Percentiles rank a stretch among this genome's conserved stretches.
phyloP scores from a whole-genome alignment of 257 asterid species.

The Plantago elongata region DNA sequence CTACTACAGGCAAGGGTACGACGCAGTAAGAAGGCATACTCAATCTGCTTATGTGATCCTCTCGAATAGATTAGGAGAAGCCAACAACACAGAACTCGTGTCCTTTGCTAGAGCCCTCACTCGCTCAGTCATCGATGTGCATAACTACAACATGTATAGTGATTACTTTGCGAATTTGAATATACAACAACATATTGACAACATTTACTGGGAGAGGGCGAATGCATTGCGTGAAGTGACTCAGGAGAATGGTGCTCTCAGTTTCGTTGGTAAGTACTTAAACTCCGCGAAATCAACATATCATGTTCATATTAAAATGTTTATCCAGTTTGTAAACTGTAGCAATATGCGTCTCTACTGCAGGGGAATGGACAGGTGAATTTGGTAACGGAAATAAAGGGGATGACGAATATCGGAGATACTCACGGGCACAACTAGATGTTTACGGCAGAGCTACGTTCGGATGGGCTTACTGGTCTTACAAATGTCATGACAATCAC shows the following conservation, averaged over 20 bases:
- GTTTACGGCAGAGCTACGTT: slow-evolving; percentile 52
- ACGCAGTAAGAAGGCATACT: slow-evolving; percentile 2
- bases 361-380: slow-evolving; percentile 83
- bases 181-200: slow-evolving; percentile 56
- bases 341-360: background rate
- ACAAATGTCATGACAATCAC: slow-evolving; percentile 37
- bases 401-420: slow-evolving; percentile 47
- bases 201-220: slow-evolving; percentile 47
- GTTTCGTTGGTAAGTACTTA: slow-evolving; percentile 49
- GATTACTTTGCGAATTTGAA: slow-evolving; percentile 44
- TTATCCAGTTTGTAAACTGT: too few species aligned
- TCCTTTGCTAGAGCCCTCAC: slow-evolving; percentile 53
- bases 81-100: slow-evolving; percentile 63
- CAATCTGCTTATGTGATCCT: slow-evolving; percentile 69
- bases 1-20: slow-evolving; percentile 23
- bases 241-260: slow-evolving; percentile 64
- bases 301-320: too few species aligned
- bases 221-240: slow-evolving; percentile 58
- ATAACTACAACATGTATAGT: slow-evolving; percentile 69
- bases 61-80: slow-evolving; percentile 70
- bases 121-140: slow-evolving; percentile 69
- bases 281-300: too few species aligned
- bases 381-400: slow-evolving; percentile 42
- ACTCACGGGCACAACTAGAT: slow-evolving; percentile 43
- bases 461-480: slow-evolving; percentile 80